Base-by-base conservation (phyloP, 805 yeast genomes). In the Phaffomyces antillensis region DNA sequence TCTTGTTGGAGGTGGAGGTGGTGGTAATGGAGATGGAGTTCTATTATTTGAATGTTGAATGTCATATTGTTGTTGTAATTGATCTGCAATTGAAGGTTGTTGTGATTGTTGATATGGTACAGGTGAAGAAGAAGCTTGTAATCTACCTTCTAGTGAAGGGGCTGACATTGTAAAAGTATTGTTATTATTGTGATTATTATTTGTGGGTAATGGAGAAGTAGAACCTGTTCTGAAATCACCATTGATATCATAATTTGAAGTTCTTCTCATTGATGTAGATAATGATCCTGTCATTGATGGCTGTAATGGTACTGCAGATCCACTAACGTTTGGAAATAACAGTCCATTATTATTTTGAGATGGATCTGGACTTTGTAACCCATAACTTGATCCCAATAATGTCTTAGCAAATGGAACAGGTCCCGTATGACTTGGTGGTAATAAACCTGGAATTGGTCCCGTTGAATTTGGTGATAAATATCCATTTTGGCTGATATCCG, bases 221-320 rank as follows among this genome's bases (percentile, higher is more conserved):
- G 51, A 36, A 11, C 39, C 49, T 33, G 49, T 34, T 40, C 45
- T 30, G 11, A 43, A 47, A 5, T 47, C 32, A 5, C 26, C 36
- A 16, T 20, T 20, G 6, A 30, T 28, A 17, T 28, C 26, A 30
- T 10, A 17, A 26, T 28, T 39, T n/a, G 37, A 15, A 16, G 18
- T 32, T 32, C 11, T 41, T 39, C 48, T 45, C 53, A 50, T 46
- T 11, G 52, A 38, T 11, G 37, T 25, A 26, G 69, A 65, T 2
- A 69, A 68, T 9, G 73, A 67, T 0, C 72, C 72, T 0, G 73
- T 68, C 40, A 67, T 63, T 28, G 71, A 55, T 5, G 72, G 72
- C 40, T 55, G 58, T 42, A 67, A 46, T 6, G 64, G 32, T 16
- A 7, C 10, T 26, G 26, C 16, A 44, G 40, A 25, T 25, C 49